A percentile compares a stretch with the other conserved stretches of the same genome.
Conservation (phyloP, 805 yeast genomes). For the Candida ponderosae region DNA sequence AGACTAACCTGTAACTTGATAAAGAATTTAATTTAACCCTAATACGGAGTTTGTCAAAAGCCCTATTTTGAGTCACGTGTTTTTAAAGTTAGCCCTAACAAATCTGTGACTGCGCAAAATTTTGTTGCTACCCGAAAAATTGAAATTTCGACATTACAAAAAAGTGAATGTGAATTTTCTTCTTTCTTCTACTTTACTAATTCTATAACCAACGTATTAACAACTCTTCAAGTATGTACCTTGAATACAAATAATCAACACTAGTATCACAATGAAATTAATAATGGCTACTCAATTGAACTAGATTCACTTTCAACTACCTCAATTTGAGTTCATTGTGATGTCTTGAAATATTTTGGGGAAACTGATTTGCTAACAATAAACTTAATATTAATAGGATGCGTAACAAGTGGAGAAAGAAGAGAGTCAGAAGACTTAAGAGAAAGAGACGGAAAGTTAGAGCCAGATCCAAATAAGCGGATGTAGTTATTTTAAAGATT, state of each 20-base stretch:
- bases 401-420: constrained; percentile 99
- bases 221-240: background rate
- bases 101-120: background rate
- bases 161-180: background rate
- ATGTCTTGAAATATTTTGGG: too few relatives aligned
- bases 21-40: too few relatives aligned
- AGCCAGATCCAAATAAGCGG: constrained; percentile 98
- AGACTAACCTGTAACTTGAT: background rate
- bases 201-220: background rate
- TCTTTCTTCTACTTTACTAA: background rate
- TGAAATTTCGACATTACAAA: background rate
- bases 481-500: constrained; percentile 6
- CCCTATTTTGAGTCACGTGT: background rate
- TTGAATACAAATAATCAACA: background rate
- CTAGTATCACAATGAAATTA: background rate
- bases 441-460: constrained; percentile 99
- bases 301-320: too few relatives aligned
- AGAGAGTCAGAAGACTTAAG: constrained; percentile 99
- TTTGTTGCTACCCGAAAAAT: background rate
- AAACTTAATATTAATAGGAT: constrained; percentile 27
- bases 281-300: background rate
- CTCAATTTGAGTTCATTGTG: too few relatives aligned
- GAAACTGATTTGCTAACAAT: constrained; percentile 6
- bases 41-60: background rate
- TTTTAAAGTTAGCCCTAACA: too few relatives aligned